phyloP scores from a whole-genome alignment of 345 rosid species.

The Euphorbia lathyris region DNA sequence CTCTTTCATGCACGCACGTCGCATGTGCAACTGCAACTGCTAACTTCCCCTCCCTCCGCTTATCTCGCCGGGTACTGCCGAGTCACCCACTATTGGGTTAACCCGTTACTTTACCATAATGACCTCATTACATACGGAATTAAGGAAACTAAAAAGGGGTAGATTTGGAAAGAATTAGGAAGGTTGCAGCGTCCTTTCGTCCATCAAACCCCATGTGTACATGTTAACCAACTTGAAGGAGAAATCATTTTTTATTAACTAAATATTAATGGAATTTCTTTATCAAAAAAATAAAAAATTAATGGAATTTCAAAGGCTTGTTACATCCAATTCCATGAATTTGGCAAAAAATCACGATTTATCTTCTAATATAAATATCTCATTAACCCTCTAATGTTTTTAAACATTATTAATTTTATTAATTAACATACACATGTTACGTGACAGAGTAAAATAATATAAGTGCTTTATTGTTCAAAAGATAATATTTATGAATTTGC shows the following conservation, averaged over 20 bases:
- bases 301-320: no score
- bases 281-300: no score
- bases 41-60: conserved; percentile 33
- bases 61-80: conserved; percentile 29
- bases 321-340: no score
- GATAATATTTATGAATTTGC: no score
- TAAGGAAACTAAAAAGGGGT: background rate
- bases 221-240: conserved; percentile 33
- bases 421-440: no score
- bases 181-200: conserved; percentile 31
- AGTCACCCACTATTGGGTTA: background rate
- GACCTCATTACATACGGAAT: background rate
- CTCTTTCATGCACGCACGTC: conserved; percentile 48
- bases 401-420: no score
- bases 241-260: background rate
- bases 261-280: no score
- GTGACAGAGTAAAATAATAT: no score
- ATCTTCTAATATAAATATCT: no score
- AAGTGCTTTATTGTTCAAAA: no score
- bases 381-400: no score
- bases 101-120: background rate
- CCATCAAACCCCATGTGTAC: conserved; percentile 33
- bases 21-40: conserved; percentile 62
- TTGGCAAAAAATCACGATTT: no score
- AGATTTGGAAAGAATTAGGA: background rate